Conservation (phyloP, 2,329 filamentous ascomycete species). For the Tetracladium maxilliforme region DNA sequence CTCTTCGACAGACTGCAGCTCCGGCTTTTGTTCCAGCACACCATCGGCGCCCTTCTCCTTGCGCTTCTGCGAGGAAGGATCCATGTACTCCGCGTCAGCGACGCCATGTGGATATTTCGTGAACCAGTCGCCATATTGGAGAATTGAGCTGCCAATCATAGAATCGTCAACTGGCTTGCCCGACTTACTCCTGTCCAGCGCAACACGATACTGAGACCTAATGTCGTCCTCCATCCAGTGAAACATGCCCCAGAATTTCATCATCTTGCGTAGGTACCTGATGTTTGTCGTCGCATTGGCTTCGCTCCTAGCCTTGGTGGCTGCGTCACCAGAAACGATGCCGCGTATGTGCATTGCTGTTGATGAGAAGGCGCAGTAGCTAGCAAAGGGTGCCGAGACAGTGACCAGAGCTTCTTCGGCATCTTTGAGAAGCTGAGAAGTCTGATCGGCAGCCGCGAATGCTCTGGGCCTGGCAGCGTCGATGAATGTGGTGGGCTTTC, state of each 20-base stretch:
- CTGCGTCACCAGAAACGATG: slow-evolving; percentile 71
- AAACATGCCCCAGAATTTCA: slow-evolving; percentile 97
- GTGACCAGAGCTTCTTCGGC: slow-evolving; percentile 68
- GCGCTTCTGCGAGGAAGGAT: slow-evolving; percentile 50
- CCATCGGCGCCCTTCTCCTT: slow-evolving; percentile 76
- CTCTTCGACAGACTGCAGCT: slow-evolving; percentile 87
- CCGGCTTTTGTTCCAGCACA: slow-evolving; percentile 74
- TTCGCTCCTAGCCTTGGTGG: slow-evolving; percentile 65
- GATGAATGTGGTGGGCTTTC: slow-evolving; percentile 57
- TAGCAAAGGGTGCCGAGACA: slow-evolving; percentile 84
- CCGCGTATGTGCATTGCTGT: slow-evolving; percentile 91
- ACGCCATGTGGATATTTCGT: slow-evolving; percentile 88
- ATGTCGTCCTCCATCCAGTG: slow-evolving; percentile 91
- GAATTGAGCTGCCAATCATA: slow-evolving; percentile 40
- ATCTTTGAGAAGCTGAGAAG: slow-evolving; percentile 72
- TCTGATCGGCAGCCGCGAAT: slow-evolving; percentile 70
- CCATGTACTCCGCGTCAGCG: slow-evolving; percentile 68
- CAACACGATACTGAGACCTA: slow-evolving; percentile 73
- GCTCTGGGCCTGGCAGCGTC: slow-evolving; percentile 61
- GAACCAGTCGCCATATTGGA: slow-evolving; percentile 98
- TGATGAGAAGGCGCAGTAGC: slow-evolving; percentile 87
- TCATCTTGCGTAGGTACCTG: slow-evolving; percentile 85
- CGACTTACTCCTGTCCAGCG: slow-evolving; percentile 64
- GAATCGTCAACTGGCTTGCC: too few species aligned
- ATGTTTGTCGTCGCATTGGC: slow-evolving; percentile 77